Conservation (phyloP, 495 filamentous ascomycete genomes). For the Aspergillus avenaceus region DNA sequence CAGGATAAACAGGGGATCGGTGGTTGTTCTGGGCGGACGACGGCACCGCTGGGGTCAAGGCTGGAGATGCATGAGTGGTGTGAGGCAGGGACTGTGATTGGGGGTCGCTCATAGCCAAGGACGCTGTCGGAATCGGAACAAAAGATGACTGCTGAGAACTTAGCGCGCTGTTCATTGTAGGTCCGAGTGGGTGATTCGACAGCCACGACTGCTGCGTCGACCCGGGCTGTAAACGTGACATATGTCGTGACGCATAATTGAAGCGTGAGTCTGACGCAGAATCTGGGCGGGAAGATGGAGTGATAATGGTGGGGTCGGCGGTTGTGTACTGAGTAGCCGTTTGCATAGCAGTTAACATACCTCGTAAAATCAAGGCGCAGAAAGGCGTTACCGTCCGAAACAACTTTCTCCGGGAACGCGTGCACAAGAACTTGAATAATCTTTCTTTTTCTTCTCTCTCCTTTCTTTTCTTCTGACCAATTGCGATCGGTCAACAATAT, state of each 20-base stretch:
- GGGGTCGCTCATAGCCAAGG: slow-evolving; percentile 43
- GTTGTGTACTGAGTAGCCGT: slow-evolving; percentile 4
- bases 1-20: slow-evolving; percentile 32
- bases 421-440: slow-evolving; percentile 37
- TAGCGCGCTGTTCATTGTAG: slow-evolving; percentile 16
- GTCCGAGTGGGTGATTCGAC: not conserved
- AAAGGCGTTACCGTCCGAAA: slow-evolving; percentile 37
- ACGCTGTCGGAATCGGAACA: slow-evolving; percentile 31
- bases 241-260: slow-evolving; percentile 40
- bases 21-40: slow-evolving; percentile 30
- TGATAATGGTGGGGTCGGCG: slow-evolving; percentile 26
- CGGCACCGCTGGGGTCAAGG: slow-evolving; percentile 21
- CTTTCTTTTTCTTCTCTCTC: slow-evolving; percentile 30
- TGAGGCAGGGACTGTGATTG: slow-evolving; percentile 32
- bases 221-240: slow-evolving; percentile 43
- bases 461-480: slow-evolving; percentile 7
- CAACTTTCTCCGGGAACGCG: slow-evolving; percentile 22
- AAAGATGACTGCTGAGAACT: slow-evolving; percentile 26
- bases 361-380: slow-evolving; percentile 17
- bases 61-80: slow-evolving; percentile 30
- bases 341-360: slow-evolving; percentile 19
- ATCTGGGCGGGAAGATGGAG: slow-evolving; percentile 5
- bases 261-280: slow-evolving; percentile 38
- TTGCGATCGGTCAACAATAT: slow-evolving; percentile 5
- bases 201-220: slow-evolving; percentile 37